Base-by-base conservation (phyloP, 176 grass and related monocot species). In the Melocanna baccifera region DNA sequence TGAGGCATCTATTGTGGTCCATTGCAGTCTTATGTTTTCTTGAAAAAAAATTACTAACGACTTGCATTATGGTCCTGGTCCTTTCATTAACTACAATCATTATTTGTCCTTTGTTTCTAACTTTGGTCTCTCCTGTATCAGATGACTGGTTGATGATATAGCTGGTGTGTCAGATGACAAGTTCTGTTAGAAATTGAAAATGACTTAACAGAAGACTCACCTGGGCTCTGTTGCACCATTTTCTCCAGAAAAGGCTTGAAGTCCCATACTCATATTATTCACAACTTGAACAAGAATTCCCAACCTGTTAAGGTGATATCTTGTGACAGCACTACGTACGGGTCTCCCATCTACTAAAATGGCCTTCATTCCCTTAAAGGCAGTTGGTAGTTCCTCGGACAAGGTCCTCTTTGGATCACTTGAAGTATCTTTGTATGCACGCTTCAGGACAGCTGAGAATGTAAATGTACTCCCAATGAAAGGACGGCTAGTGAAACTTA, bases 391-490 rank as follows among this genome's bases (percentile, higher is more conserved):
- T 73, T 71, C 75, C 79, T 95, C 95, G 1, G 83, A 74, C 71
- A 91, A 79, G 83, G 69, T 83, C 68, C 86, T 85, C 61, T 86
- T 88, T 61, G 87, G 42, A 84, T 92, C 91, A 62, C 39, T 55
- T 74, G 74, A 50, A 77, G 67, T 75, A 83, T 85, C 70, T 79
- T 87, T 90, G 63, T 67, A 65, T 52, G 83, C 62, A 69, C 83
- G 93, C 76, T 85, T 85, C 43, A 93, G 81, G 5, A 88, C 64
- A 47, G 91, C 93, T 36, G 83, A 90, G 73, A 98, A 98, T 52
- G 91, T 93, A 79, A 98, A 98, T 81, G 96, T 95, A 63, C 96
- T 98, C 82, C 96, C 96, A 62, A 98, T 58, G 62, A 63, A 72
- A 83, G 91, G 89, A 11, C 85, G 71, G 57, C 96, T 98, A 58